Conservation (phyloP, 805 yeast genomes). For the Komagataella pastoris region DNA sequence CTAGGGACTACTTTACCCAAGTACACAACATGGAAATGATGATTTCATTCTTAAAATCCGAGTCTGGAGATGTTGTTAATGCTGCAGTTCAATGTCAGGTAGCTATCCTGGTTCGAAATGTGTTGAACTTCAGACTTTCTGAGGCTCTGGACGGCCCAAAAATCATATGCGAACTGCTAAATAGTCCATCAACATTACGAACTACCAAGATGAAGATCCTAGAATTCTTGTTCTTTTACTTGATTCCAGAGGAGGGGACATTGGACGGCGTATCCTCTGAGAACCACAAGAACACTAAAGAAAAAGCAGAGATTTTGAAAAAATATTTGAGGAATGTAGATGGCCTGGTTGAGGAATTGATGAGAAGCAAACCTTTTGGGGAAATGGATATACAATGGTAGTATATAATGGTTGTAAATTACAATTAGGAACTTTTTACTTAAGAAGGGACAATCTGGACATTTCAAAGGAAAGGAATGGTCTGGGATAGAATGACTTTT, state of each 20-base stretch:
- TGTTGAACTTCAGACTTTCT: constrained; percentile 42
- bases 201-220: constrained; percentile 48
- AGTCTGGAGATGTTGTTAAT: constrained; percentile 15
- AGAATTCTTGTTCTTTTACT: constrained; percentile 57
- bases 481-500: background rate
- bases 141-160: constrained; percentile 45
- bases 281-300: constrained; percentile 24
- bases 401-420: constrained; percentile 1
- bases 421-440: background rate
- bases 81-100: constrained; percentile 40
- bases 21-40: constrained; percentile 24
- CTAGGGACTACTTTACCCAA: constrained; percentile 34
- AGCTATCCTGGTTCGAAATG: constrained; percentile 42
- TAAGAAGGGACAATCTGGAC: background rate
- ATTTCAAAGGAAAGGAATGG: background rate
- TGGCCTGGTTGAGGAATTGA: constrained; percentile 31
- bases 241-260: constrained; percentile 40
- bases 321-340: constrained; percentile 29
- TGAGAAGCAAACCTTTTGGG: constrained; percentile 35
- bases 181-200: constrained; percentile 25
- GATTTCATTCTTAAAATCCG: constrained; percentile 11
- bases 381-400: constrained; percentile 32
- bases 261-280: constrained; percentile 9
- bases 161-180: constrained; percentile 31
- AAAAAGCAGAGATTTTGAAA: constrained; percentile 28